Evolutionary conservation across 176 grass and related monocot species (phyloP), one percentile per base, ranked within the genome.

Genomic region (Zoysia pacifica): DNA sequence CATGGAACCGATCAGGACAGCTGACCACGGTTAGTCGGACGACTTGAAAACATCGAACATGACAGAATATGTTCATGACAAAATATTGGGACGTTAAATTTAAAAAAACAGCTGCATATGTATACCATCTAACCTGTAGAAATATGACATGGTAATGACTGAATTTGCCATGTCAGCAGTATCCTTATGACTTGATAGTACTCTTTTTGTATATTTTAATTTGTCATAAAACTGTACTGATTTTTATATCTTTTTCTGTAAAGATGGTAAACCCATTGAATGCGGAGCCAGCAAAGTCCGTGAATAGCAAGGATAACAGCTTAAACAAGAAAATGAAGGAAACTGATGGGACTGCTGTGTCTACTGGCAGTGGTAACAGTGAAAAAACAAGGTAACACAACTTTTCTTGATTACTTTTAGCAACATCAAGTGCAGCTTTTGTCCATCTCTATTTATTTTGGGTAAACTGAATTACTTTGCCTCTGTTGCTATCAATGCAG

Each of bases 241-340:
- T 48, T 73, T 50, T 55, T 11, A 35, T 28, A 51, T 76, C 9
- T 43, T 60, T 62, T 80, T 28, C 0, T 73, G 10, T 75, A n/a
- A 43, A 93, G 91, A 88, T 87, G 88, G 87, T 84, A 61, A 93
- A 87, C 65, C 87, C 85, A 82, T 73, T 92, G 72, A 97, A 38
- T n/a, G 54, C 80, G 15, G 91, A 90, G 16, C 89, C 94, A 63
- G 89, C 81, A 8, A 97, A 88, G 9, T 84, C 87, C 65, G 69
- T 82, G 75, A 90, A 63, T 66, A 91, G 87, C 67, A 94, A 88
- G 46, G 87, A 88, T 8, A 87, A 78, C 80, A 82, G 58, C 78
- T 68, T 58, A 42, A 80, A 71, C 50, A 92, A 83, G 82, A 90
- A 85, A 66, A 47, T 88, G 15, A 94, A 92, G 81, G 89, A 85